Percentiles rank a stretch among this genome's conserved stretches.
These are phyloP conservation scores for Mycena capillaripes DNA, from an alignment of 768 basidiomycete species.

Conservation along the genomic window DNA sequence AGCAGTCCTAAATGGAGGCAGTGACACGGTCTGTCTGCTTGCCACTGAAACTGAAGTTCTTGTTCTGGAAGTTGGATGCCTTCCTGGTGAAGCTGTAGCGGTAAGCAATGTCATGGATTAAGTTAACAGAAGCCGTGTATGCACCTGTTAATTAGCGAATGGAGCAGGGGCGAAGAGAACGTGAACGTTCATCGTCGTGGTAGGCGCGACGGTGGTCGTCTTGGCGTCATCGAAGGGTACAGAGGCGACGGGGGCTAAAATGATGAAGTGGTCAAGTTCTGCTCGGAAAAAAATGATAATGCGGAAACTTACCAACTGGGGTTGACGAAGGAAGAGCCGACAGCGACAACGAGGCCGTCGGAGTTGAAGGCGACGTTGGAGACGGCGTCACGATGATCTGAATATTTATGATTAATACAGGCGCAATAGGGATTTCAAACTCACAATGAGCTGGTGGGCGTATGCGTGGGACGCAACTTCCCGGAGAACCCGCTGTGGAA, in stretches of 20 bases:
- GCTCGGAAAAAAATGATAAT: fast-evolving
- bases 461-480: slow-evolving; percentile 44
- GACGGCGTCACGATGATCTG: slow-evolving; percentile 49
- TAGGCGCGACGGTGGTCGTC: slow-evolving; percentile 48
- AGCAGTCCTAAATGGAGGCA: slow-evolving; percentile 65
- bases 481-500: slow-evolving; percentile 41
- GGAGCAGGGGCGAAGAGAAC: slow-evolving; percentile 23
- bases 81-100: slow-evolving; percentile 67
- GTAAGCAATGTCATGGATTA: slow-evolving; percentile 58
- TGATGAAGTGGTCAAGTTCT: background rate
- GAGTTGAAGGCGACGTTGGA: slow-evolving; percentile 40
- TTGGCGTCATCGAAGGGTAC: slow-evolving; percentile 50
- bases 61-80: slow-evolving; percentile 64
- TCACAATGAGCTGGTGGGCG: slow-evolving; percentile 46
- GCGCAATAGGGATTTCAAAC: slow-evolving; percentile 39
- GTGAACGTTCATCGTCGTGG: slow-evolving; percentile 57
- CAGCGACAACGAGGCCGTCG: slow-evolving; percentile 37
- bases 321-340: slow-evolving; percentile 40
- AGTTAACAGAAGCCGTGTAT: slow-evolving; percentile 61
- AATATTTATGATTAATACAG: background rate
- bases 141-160: no score
- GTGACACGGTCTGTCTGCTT: slow-evolving; percentile 65
- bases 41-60: slow-evolving; percentile 71
- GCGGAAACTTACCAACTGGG: slow-evolving; percentile 39
- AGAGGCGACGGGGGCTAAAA: slow-evolving; percentile 30